Evolutionary conservation across 2,329 filamentous ascomycete species (phyloP).

Genomic region (Trichophyton rubrum): DNA sequence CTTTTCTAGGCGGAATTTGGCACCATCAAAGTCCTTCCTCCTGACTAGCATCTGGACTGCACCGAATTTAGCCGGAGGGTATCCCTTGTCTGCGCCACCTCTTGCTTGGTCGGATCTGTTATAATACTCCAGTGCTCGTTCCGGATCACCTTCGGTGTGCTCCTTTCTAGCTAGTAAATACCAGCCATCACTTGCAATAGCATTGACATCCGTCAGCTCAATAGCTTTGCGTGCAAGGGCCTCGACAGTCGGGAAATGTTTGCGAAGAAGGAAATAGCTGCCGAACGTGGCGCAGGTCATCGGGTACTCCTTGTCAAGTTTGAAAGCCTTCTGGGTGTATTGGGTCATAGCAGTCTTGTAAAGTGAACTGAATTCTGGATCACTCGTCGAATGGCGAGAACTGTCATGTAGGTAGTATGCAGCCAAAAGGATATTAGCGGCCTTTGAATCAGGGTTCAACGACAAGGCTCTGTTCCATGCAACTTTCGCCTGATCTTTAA

Average conservation of each 20-base stretch:
- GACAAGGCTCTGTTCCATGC: slow-evolving; percentile 85
- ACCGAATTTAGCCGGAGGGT: slow-evolving; percentile 88
- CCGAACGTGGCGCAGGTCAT: slow-evolving; percentile 85
- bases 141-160: slow-evolving; percentile 64
- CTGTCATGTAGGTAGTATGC: slow-evolving; percentile 82
- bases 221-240: slow-evolving; percentile 84
- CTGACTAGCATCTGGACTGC: slow-evolving; percentile 77
- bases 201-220: slow-evolving; percentile 89
- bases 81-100: slow-evolving; percentile 81
- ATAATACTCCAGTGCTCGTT: slow-evolving; percentile 75
- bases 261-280: slow-evolving; percentile 74
- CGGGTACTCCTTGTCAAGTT: slow-evolving; percentile 80
- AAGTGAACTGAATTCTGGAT: slow-evolving; percentile 68
- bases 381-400: slow-evolving; percentile 67
- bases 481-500: slow-evolving; percentile 78
- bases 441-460: slow-evolving; percentile 71
- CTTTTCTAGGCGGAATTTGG: slow-evolving; percentile 87
- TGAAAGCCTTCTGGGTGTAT: slow-evolving; percentile 88
- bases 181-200: slow-evolving; percentile 95
- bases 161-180: slow-evolving; percentile 86
- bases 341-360: slow-evolving; percentile 93
- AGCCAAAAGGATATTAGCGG: slow-evolving; percentile 79
- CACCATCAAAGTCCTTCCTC: slow-evolving; percentile 74
- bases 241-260: slow-evolving; percentile 69
- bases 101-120: slow-evolving; percentile 80